A percentile compares a stretch with the other conserved stretches of the same genome.
Conservation (phyloP, 441 rosid species). For the Populus trichocarpa region DNA sequence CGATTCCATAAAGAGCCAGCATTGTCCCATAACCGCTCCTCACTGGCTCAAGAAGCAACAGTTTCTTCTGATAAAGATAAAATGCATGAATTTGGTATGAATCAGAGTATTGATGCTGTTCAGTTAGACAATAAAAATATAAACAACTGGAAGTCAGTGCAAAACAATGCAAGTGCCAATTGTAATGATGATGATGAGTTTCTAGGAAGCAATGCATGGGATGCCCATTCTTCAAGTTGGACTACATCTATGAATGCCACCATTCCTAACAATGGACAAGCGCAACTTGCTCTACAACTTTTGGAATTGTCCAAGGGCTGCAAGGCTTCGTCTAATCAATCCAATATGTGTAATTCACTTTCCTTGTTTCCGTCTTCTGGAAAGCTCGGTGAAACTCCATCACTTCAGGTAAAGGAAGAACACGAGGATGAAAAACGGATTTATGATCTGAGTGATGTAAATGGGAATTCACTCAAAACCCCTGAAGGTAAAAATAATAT, state of each 20-base stretch:
- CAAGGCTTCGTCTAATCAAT: constrained; percentile 35
- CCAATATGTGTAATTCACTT: constrained; percentile 38
- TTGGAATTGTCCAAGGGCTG: constrained; percentile 32
- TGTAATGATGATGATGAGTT: constrained; percentile 31
- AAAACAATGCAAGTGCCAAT: constrained; percentile 37
- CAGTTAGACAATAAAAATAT: constrained; percentile 32
- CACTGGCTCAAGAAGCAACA: constrained; percentile 29
- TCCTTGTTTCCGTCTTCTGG: constrained; percentile 38
- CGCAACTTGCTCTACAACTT: constrained; percentile 25
- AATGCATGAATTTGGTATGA: constrained; percentile 22
- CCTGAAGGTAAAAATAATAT: constrained; percentile 28
- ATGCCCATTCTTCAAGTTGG: constrained; percentile 35
- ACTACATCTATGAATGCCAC: constrained; percentile 32
- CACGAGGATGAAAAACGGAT: constrained; percentile 35
- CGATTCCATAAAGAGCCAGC: constrained; percentile 26
- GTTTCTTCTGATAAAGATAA: constrained; percentile 28
- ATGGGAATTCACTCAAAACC: constrained; percentile 26
- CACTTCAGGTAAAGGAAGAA: constrained; percentile 24
- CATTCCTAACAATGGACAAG: constrained; percentile 32
- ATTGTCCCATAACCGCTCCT: constrained; percentile 18
- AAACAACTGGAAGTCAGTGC: constrained; percentile 40
- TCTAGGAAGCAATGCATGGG: constrained; percentile 25
- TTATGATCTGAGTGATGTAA: constrained; percentile 26
- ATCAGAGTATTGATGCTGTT: constrained; percentile 27
- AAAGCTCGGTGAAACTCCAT: constrained; percentile 34